phyloP scores from a whole-genome alignment of 2,329 filamentous ascomycete genomes.

The Thelonectria blattea region DNA sequence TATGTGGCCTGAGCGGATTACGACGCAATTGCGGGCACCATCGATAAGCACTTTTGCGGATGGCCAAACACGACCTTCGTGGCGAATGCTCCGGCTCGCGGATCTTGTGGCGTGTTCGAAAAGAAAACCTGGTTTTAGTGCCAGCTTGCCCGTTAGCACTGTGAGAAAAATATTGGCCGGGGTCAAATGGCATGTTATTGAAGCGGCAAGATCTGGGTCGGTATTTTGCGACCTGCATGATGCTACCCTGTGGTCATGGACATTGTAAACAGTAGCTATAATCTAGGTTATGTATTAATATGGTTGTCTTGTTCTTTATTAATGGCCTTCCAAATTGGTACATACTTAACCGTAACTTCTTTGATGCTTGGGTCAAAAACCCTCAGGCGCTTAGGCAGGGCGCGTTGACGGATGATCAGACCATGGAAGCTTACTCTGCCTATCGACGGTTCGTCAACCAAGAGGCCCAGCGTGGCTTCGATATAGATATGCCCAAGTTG shows the following conservation, averaged over 20 bases:
- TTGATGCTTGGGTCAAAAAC: no score
- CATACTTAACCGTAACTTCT: no score
- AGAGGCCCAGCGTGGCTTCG: no score
- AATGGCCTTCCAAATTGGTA: no score
- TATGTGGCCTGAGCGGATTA: no score
- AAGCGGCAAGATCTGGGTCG: conserved; percentile 6
- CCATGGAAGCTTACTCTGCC: no score
- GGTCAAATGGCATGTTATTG: not conserved
- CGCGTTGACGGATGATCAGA: no score
- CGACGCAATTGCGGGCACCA: no score
- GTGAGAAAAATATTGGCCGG: conserved; percentile 13
- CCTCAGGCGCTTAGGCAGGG: no score
- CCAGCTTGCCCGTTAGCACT: not conserved
- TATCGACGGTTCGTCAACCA: no score
- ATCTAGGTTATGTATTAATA: no score
- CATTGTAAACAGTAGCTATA: conserved; percentile 3
- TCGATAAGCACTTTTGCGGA: not conserved
- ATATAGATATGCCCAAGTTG: conserved; percentile 45
- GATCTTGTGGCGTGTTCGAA: not conserved
- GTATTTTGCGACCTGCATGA: conserved; percentile 9
- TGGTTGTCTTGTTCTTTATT: no score
- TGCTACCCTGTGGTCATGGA: conserved; percentile 17
- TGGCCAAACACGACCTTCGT: not conserved
- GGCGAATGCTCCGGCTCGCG: not conserved
- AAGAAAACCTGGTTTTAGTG: not conserved